These are phyloP conservation scores for Phytophthora melonis DNA, from an alignment of 352 stramenopile species.

Conservation along the genomic window DNA sequence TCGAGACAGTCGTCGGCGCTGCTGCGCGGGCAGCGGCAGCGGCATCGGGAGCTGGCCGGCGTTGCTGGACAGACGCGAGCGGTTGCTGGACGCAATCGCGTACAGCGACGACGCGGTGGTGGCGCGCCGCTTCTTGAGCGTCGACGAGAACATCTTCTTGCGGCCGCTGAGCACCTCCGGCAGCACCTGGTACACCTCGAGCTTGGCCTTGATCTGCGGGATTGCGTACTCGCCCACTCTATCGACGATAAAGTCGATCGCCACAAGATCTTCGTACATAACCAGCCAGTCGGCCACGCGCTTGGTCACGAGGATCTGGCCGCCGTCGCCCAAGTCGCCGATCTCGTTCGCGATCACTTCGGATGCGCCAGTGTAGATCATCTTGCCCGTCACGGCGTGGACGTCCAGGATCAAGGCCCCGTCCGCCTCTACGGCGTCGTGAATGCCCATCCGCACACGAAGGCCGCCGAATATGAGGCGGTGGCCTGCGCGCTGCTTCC, in stretches of 20 bases:
- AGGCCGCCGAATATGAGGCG: conserved; percentile 61
- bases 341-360: conserved; percentile 68
- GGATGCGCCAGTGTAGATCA: conserved; percentile 65
- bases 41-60: conserved; percentile 35
- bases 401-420: conserved; percentile 54
- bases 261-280: conserved; percentile 57
- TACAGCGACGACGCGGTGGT: conserved; percentile 53
- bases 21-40: conserved; percentile 35
- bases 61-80: conserved; percentile 44
- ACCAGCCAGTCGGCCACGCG: conserved; percentile 60
- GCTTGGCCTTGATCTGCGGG: conserved; percentile 51
- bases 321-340: conserved; percentile 60
- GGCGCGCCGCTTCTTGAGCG: conserved; percentile 49
- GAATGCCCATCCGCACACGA: conserved; percentile 70
- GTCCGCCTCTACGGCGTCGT: conserved; percentile 56
- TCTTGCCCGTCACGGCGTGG: conserved; percentile 65
- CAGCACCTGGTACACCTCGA: conserved; percentile 64
- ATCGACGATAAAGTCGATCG: conserved; percentile 54
- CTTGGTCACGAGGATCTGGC: conserved; percentile 66
- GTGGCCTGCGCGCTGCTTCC: conserved; percentile 46
- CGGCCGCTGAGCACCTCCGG: conserved; percentile 49
- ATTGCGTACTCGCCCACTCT: conserved; percentile 58
- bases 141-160: conserved; percentile 60
- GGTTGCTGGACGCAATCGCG: conserved; percentile 52
- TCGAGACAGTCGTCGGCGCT: conserved; percentile 37